Conservation (phyloP, 768 basidiomycete species). For the Termitomyces sp. region DNA sequence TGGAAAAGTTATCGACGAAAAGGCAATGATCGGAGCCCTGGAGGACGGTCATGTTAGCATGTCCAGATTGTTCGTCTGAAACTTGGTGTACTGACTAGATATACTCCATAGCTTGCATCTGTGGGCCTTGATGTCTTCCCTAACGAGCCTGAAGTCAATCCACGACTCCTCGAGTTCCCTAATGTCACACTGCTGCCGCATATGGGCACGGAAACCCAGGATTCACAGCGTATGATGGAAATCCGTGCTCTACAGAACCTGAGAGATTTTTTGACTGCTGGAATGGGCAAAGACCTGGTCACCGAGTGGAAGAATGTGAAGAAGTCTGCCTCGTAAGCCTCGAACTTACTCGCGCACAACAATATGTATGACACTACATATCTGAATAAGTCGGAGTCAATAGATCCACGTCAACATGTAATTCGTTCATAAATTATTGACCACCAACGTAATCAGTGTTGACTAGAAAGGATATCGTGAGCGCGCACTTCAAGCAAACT, state of each 20-base stretch:
- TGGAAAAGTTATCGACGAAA: slow-evolving; percentile 88
- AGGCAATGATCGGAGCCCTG: slow-evolving; percentile 78
- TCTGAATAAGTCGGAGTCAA: background rate
- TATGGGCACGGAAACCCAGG: slow-evolving; percentile 85
- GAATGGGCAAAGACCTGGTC: slow-evolving; percentile 63
- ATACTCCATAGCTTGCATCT: slow-evolving; percentile 50
- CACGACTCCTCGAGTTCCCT: slow-evolving; percentile 72
- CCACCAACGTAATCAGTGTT: background rate
- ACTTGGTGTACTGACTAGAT: slow-evolving; percentile 4
- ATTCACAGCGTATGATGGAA: slow-evolving; percentile 80
- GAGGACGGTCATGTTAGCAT: slow-evolving; percentile 78
- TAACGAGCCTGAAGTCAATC: slow-evolving; percentile 77
- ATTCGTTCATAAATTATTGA: background rate
- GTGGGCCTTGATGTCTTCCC: slow-evolving; percentile 87
- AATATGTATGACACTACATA: background rate
- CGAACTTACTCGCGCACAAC: background rate
- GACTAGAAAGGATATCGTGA: background rate
- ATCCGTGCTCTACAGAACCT: slow-evolving; percentile 77
- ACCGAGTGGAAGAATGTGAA: slow-evolving; percentile 38
- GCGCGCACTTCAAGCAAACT: background rate
- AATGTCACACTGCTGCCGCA: slow-evolving; percentile 86
- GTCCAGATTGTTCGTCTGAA: background rate
- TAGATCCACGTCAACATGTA: background rate
- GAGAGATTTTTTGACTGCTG: slow-evolving; percentile 58
- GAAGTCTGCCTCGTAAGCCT: slow-evolving; percentile 11